Percentiles rank a stretch among this genome's conserved stretches.
phyloP scores from a whole-genome alignment of 257 asterid species.

The Nicotiana attenuata region DNA sequence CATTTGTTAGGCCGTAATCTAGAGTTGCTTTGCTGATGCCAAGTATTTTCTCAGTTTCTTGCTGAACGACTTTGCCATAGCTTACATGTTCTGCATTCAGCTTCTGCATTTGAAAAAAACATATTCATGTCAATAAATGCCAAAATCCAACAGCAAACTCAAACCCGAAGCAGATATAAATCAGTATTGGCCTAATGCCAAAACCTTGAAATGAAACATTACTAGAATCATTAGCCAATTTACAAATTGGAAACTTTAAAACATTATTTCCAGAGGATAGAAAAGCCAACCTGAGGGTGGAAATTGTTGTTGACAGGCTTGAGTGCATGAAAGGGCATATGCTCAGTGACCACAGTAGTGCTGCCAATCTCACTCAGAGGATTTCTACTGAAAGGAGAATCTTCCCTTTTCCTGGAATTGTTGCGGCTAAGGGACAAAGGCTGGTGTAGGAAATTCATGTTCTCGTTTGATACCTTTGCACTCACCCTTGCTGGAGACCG shows the following conservation, averaged over 20 bases:
- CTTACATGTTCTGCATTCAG: conserved; percentile 27
- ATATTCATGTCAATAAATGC: neutral
- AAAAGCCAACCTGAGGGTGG: neutral
- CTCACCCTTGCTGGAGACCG: conserved; percentile 60
- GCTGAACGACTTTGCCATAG: conserved; percentile 9
- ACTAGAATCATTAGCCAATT: neutral
- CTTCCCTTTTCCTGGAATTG: conserved; percentile 87
- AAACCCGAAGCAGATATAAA: too few species aligned
- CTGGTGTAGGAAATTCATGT: conserved; percentile 29
- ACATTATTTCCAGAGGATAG: neutral
- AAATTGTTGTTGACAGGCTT: too few species aligned
- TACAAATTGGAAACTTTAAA: neutral
- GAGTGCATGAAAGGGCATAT: neutral
- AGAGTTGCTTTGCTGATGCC: conserved; percentile 14
- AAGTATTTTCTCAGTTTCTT: conserved; percentile 16
- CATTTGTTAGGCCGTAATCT: neutral
- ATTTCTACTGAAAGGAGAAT: conserved; percentile 72
- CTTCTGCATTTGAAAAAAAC: conserved; percentile 30
- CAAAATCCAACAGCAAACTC: neutral
- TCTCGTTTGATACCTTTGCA: conserved; percentile 31
- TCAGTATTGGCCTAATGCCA: neutral
- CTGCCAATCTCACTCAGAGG: conserved; percentile 75
- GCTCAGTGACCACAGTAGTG: conserved; percentile 33
- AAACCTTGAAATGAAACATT: neutral
- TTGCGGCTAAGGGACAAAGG: conserved; percentile 68